Evolutionary conservation across 371 early-diverging fungal genomes (phyloP), one percentile per base, ranked within the genome.

Genomic region (Mortierella sp.): DNA sequence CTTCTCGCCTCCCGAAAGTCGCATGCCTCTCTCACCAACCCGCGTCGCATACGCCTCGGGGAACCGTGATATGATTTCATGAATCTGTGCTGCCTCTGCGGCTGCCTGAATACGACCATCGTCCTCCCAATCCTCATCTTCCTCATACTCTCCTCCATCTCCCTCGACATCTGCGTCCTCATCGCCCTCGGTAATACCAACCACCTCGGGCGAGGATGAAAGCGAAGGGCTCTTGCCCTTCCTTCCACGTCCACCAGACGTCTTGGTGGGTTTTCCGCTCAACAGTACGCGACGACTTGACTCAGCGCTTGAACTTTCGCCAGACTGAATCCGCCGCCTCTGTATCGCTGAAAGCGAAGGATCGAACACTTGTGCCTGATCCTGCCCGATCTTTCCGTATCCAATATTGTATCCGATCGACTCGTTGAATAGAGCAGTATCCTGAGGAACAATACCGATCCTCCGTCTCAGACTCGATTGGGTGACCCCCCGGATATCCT

Each of bases 21-120:
- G 94, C 83, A 96, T 87, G 19, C 99, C 99, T 50, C 98, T 93
- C 84, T 98, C 96, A 31, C 99, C 99, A 0, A 98, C 98, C 13
- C 92, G 92, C 0, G 99, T 97, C 0, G 98, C 92, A 88, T 99
- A 99, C 31, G 95, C 96, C 34, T 86, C 82, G 78, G 96, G 91
- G 83, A 96, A 92, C 11, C 90, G 79, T 79, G 91, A 85, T 54
- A 97, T 92, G 65, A 89, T 90, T 73, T 92, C 90, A 81, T 96
- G 97, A 47, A 96, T 93, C 76, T 96, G 95, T 1, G 98, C 98
- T 8, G 93, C 93, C 65, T 92, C 92, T 0, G 98, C 98, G 3
- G 98, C 97, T 1, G 80, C 82, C 31, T 86, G 86, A 38, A 86
- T 86, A 13, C 81, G 77, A 2, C 55, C 60, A 45, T 82, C 86